Conservation (phyloP, 140 eudicot species). For the Flaveria floridana region DNA sequence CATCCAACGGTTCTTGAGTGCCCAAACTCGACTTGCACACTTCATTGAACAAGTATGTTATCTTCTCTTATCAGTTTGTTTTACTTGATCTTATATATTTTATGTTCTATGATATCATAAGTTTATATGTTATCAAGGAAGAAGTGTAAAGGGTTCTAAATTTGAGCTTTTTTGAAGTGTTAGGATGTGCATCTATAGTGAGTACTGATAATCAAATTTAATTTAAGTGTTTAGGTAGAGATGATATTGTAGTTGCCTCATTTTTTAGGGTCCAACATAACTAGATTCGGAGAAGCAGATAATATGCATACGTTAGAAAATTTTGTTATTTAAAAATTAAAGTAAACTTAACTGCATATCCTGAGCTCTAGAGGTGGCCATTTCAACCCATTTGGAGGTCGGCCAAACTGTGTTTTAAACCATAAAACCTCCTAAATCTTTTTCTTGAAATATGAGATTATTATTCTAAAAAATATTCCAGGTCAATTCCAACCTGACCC, state of each 20-base stretch:
- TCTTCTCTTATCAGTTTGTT: constrained; percentile 20
- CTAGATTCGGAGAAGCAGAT: neutral
- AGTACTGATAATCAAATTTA: neutral
- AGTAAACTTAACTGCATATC: too few relatives aligned
- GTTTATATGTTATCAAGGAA: constrained; percentile 6
- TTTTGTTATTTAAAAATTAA: too few relatives aligned
- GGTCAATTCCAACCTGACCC: neutral
- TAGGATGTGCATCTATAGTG: neutral
- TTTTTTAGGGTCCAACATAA: neutral
- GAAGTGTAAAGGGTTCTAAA: neutral
- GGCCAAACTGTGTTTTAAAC: too few relatives aligned
- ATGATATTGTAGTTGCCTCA: neutral
- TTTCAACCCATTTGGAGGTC: too few relatives aligned
- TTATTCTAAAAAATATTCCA: neutral
- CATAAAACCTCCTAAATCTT: too few relatives aligned
- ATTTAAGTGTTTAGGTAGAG: neutral
- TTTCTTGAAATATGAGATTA: neutral
- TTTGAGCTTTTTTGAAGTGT: too few relatives aligned
- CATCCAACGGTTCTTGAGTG: constrained; percentile 95
- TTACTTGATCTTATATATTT: constrained; percentile 13
- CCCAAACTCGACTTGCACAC: constrained; percentile 91
- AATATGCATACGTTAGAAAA: neutral
- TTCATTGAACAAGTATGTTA: constrained; percentile 91
- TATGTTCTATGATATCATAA: constrained; percentile 1
- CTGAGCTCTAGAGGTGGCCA: too few relatives aligned